phyloP scores from a whole-genome alignment of 495 filamentous ascomycete genomes.

The Melanomma pulvis-pyrius region DNA sequence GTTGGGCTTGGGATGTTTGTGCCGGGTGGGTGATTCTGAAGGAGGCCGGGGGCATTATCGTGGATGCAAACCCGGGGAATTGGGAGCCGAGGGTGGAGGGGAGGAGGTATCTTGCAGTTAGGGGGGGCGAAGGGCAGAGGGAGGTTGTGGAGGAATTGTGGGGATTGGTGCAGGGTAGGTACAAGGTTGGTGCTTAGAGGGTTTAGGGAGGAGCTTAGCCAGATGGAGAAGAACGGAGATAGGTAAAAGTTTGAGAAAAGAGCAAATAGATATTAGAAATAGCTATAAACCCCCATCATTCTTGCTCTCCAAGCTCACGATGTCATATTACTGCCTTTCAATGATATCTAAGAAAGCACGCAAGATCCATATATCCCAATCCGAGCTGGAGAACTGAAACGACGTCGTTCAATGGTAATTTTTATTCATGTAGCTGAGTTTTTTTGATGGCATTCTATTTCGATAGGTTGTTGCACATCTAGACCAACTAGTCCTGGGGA shows the following conservation, averaged over 20 bases:
- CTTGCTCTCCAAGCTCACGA: no score
- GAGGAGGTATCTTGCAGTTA: slow-evolving; percentile 76
- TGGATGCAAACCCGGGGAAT: slow-evolving; percentile 72
- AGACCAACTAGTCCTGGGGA: no score
- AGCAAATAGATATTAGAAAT: background rate
- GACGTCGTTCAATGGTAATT: no score
- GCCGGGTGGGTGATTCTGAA: slow-evolving; percentile 86
- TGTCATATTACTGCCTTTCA: no score
- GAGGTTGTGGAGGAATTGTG: slow-evolving; percentile 84
- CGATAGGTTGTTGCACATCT: no score
- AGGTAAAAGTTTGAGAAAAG: background rate
- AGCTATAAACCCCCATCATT: no score
- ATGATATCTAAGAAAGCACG: no score
- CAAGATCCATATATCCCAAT: no score
- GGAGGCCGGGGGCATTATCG: slow-evolving; percentile 83
- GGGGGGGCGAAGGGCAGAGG: slow-evolving; percentile 70
- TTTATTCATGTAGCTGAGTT: no score
- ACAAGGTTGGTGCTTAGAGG: slow-evolving; percentile 49
- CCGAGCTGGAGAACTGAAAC: no score
- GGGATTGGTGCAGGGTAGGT: slow-evolving; percentile 55
- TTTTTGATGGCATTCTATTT: no score
- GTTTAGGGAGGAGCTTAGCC: background rate
- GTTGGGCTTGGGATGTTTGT: slow-evolving; percentile 93
- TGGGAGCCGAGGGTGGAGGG: slow-evolving; percentile 78
- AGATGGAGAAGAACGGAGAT: background rate